These are phyloP conservation scores for Verticillium nubilum DNA, from an alignment of 2,329 filamentous ascomycete species.

Conservation along the genomic window DNA sequence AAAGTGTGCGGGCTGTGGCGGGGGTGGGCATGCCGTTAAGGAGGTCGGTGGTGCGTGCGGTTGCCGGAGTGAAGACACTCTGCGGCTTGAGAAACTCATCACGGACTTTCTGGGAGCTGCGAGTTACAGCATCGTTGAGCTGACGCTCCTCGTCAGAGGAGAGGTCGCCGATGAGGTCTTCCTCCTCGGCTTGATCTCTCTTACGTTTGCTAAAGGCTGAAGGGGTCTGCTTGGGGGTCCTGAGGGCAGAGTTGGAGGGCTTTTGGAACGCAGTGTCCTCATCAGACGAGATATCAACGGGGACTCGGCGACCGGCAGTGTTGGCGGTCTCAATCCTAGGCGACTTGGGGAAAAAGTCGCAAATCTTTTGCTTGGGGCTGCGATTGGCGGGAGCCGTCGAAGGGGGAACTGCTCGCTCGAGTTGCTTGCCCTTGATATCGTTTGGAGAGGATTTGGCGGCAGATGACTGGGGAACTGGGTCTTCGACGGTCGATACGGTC, in stretches of 20 bases:
- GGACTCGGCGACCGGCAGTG: not conserved
- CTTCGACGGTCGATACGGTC: not conserved
- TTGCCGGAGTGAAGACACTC: conserved; percentile 1
- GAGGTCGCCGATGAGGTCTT: conserved; percentile 24
- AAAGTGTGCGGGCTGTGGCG: conserved; percentile 26
- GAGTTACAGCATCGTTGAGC: conserved; percentile 28
- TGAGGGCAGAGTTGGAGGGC: not conserved
- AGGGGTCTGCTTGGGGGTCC: conserved; percentile 11
- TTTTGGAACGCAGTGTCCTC: not conserved
- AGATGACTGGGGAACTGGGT: not conserved
- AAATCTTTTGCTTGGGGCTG: not conserved
- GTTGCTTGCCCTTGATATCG: not conserved
- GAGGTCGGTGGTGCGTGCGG: conserved; percentile 3
- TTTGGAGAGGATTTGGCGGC: no score
- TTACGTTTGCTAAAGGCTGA: conserved; percentile 21
- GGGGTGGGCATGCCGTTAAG: conserved; percentile 25
- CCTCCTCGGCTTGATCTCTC: conserved; percentile 17
- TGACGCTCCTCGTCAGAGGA: conserved; percentile 33
- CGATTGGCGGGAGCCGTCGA: not conserved
- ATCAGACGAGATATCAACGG: not conserved
- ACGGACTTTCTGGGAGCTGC: conserved; percentile 22
- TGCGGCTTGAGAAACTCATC: not conserved
- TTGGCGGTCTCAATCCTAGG: not conserved
- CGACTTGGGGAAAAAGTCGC: not conserved
- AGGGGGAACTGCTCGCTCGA: not conserved